phyloP scores from a whole-genome alignment of 2,329 filamentous ascomycete genomes.

The Fusarium keratoplasticum region DNA sequence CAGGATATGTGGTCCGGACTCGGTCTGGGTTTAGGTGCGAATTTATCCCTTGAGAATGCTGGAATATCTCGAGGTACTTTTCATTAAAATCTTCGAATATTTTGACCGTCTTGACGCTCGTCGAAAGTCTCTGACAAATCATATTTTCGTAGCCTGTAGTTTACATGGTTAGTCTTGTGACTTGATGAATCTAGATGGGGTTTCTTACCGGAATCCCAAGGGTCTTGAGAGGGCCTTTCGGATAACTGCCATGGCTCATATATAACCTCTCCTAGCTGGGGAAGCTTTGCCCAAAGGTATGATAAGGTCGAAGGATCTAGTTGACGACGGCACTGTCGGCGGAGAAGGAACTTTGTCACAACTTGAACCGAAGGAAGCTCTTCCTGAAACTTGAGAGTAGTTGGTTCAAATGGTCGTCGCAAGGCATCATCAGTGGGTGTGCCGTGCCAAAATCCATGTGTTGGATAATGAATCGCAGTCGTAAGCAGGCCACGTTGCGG shows the following conservation, averaged over 20 bases:
- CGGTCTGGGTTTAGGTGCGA: background rate
- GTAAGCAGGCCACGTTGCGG: too few relatives aligned
- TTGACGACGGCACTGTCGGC: slow-evolving; percentile 25
- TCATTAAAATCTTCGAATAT: slow-evolving; percentile 36
- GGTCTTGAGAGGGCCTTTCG: accelerated
- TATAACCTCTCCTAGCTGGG: slow-evolving; percentile 5
- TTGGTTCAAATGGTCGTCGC: background rate
- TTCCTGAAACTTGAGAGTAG: background rate
- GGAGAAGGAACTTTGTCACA: slow-evolving; percentile 21
- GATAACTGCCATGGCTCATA: slow-evolving; percentile 25
- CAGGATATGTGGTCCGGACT: background rate
- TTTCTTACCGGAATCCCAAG: background rate
- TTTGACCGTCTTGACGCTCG: slow-evolving; percentile 36
- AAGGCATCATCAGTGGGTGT: background rate
- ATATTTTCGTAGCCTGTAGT: slow-evolving; percentile 2
- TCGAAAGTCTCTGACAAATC: background rate
- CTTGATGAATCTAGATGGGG: background rate
- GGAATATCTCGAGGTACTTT: slow-evolving; percentile 10
- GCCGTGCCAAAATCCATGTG: slow-evolving; percentile 15
- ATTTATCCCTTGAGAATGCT: background rate
- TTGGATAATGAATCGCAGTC: slow-evolving; percentile 8
- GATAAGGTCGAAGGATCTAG: background rate
- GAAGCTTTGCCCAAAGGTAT: slow-evolving; percentile 15
- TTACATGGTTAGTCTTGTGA: background rate
- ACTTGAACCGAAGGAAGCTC: slow-evolving; percentile 6